phyloP scores from a whole-genome alignment of 495 filamentous ascomycete species.

The Immersiella caudata region DNA sequence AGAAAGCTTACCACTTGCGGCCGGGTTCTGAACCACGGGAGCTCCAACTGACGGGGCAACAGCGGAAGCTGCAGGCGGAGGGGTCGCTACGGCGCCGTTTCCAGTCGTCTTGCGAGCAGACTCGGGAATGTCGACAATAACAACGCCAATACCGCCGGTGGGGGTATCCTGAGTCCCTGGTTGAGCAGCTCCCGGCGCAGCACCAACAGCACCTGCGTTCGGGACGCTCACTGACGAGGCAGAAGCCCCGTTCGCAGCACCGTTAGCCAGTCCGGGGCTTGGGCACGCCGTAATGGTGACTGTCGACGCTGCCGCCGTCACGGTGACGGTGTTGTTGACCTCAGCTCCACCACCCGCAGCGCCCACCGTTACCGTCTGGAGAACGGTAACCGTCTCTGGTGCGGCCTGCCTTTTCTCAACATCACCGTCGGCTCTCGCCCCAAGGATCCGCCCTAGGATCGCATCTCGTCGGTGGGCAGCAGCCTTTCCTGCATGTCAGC shows the following conservation, averaged over 20 bases:
- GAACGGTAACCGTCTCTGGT: slow-evolving; percentile 41
- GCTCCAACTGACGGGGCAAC: neutral
- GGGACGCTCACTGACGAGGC: neutral
- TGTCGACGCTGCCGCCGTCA: slow-evolving; percentile 29
- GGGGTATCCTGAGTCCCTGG: slow-evolving; percentile 12
- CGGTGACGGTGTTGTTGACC: slow-evolving; percentile 39
- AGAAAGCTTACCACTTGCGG: neutral
- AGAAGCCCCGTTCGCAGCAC: slow-evolving; percentile 13
- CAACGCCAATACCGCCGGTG: slow-evolving; percentile 37
- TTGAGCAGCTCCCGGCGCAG: slow-evolving; percentile 14
- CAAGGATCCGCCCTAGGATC: slow-evolving; percentile 34
- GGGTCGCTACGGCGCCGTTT: slow-evolving; percentile 12
- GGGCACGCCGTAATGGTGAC: slow-evolving; percentile 46
- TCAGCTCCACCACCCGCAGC: slow-evolving; percentile 25
- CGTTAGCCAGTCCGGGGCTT: slow-evolving; percentile 20
- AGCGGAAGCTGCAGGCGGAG: slow-evolving; percentile 22
- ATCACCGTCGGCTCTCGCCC: slow-evolving; percentile 26
- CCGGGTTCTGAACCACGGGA: slow-evolving; percentile 15
- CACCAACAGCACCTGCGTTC: slow-evolving; percentile 11
- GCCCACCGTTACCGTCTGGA: slow-evolving; percentile 39
- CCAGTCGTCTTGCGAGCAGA: slow-evolving; percentile 26
- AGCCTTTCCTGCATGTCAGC: slow-evolving; percentile 34
- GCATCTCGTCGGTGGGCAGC: slow-evolving; percentile 37
- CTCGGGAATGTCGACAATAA: slow-evolving; percentile 31
- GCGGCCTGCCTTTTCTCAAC: slow-evolving; percentile 27